These are phyloP conservation scores for Dipteronia sinensis DNA, from an alignment of 345 rosid species.

Conservation along the genomic window DNA sequence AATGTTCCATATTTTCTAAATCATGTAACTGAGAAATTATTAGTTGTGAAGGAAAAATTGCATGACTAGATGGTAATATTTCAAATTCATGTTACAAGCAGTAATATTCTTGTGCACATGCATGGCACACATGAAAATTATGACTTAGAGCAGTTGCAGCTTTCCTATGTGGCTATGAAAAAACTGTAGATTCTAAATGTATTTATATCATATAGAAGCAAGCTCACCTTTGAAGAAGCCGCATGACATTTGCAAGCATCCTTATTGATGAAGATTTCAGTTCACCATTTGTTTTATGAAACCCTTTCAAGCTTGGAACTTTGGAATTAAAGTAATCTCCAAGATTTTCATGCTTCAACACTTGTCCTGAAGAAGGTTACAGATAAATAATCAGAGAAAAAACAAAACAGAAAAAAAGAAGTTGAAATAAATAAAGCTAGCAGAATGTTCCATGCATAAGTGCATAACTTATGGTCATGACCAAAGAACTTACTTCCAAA, in stretches of 20 bases:
- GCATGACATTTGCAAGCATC: slow-evolving; percentile 66
- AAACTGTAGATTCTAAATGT: not conserved
- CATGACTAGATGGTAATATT: not conserved
- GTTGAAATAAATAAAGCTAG: slow-evolving; percentile 5
- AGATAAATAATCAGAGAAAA: slow-evolving; percentile 12
- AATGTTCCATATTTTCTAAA: not conserved
- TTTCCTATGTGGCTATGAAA: not conserved
- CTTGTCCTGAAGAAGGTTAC: slow-evolving; percentile 59
- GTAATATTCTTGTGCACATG: not conserved
- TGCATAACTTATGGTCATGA: not conserved
- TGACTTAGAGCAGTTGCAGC: not conserved
- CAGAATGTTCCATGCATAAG: not conserved
- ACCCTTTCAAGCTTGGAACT: slow-evolving; percentile 86
- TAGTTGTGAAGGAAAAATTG: not conserved
- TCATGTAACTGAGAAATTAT: not conserved
- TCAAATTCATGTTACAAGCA: slow-evolving; percentile 4
- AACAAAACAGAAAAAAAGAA: not conserved
- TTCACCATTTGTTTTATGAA: slow-evolving; percentile 52
- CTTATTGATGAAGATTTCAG: slow-evolving; percentile 47
- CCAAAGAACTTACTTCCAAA: slow-evolving; percentile 78
- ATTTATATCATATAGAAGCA: not conserved
- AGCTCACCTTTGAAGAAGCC: slow-evolving; percentile 70
- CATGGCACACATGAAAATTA: not conserved
- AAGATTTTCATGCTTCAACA: slow-evolving; percentile 75
- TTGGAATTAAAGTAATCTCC: slow-evolving; percentile 55